Evolutionary conservation across 2,329 filamentous ascomycete genomes (phyloP).

Genomic region (Fusarium staphyleae): DNA sequence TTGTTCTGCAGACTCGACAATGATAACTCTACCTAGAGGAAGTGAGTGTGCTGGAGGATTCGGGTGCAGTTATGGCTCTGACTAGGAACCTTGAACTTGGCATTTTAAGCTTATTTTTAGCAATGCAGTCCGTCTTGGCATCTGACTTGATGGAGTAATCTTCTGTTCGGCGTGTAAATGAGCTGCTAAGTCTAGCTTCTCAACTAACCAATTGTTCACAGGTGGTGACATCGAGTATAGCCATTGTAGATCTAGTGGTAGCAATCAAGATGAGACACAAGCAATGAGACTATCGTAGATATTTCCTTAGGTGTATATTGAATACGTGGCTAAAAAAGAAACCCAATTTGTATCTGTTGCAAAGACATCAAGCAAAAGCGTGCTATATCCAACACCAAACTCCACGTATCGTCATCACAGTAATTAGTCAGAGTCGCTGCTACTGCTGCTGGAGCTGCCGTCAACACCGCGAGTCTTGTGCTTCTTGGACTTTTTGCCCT

Average conservation of each 20-base stretch:
- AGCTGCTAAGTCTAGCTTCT: too few relatives aligned
- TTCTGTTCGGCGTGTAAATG: too few relatives aligned
- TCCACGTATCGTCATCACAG: conserved; percentile 1
- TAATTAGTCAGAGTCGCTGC: conserved; percentile 42
- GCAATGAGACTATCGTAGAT: not conserved
- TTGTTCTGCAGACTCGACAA: conserved; percentile 63
- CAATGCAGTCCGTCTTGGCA: not conserved
- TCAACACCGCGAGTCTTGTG: conserved; percentile 34
- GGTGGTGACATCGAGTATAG: too few relatives aligned
- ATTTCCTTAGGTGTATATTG: not conserved
- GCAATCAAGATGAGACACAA: too few relatives aligned
- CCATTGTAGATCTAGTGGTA: too few relatives aligned
- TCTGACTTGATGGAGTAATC: not conserved
- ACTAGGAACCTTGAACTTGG: conserved; percentile 49
- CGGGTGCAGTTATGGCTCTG: conserved; percentile 69
- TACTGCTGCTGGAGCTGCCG: conserved; percentile 32
- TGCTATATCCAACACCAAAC: conserved; percentile 18
- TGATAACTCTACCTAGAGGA: conserved; percentile 55
- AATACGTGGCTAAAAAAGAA: not conserved
- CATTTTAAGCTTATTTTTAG: conserved; percentile 8
- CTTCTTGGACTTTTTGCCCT: conserved; percentile 45
- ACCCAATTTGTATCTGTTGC: not conserved
- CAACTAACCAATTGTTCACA: too few relatives aligned
- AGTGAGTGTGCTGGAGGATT: conserved; percentile 55
- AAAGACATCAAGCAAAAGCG: not conserved